Base-by-base conservation (phyloP, 2,329 filamentous ascomycete species). In the Trichoderma afroharzianum region DNA sequence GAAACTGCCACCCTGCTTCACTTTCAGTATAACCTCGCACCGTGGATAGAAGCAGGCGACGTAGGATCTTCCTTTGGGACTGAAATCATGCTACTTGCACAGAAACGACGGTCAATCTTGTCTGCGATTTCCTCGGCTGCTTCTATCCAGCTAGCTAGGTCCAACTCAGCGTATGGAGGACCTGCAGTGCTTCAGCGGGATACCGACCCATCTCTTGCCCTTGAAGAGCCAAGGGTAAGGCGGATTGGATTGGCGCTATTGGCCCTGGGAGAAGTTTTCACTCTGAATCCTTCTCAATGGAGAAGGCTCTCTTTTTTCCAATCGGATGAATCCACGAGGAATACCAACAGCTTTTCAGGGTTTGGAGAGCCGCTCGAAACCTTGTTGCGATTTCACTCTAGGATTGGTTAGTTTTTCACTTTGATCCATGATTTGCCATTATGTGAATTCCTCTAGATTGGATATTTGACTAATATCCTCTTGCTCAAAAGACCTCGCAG, bases 11-110 rank as follows among this genome's bases (percentile, higher is more conserved):
- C 73, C 12, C 57, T 75, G 26, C 72, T 74, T 6, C 73, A 76
- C 28, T 76, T 75, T 28, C 74, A 70, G 33, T 76, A 76, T 57
- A 72, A 72, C 26, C 73, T 74, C n/a, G 74, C 70, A 2, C 75
- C 74, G 11, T 76, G 74, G 75, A 74, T 76, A 1, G 74, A 75
- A 24, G 74, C 74, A 14, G 75, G 73, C 24, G 72, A 75, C 28
- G 58, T 73, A 4, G 47, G 50, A 8, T 72, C 71, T 24, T 59
- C 24, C 9, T 74, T 76, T 30, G 73, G 71, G 21, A 71, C 72
- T 3, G 71, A 72, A n/a, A 21, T 73, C 11, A 75, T 76, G 74
- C 66, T 63, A 33, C 68, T 75, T 24, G 74, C 70, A 18, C 72
- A 75, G 55, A 64, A 71, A 26, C 57, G 32, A 53, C 70, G 63